A percentile compares a stretch with the other conserved stretches of the same genome.
Evolutionary conservation across 768 basidiomycete genomes (phyloP).

Genomic region (Russula abietina): DNA sequence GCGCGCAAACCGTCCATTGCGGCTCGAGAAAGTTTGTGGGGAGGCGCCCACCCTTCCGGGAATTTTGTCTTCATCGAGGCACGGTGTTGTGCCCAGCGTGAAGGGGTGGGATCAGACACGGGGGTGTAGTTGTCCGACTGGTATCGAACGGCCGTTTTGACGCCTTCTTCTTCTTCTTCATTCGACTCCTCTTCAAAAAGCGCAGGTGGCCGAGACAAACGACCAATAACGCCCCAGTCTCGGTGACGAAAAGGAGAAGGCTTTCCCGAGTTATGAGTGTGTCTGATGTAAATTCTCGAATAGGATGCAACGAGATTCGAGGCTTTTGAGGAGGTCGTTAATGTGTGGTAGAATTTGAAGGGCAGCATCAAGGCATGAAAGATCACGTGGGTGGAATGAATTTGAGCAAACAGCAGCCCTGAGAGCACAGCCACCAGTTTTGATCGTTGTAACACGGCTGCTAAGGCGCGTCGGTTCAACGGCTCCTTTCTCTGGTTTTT

Average conservation of each 20-base stretch:
- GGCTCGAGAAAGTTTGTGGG: slow-evolving; percentile 45
- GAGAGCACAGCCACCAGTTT: slow-evolving; percentile 19
- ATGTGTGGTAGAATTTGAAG: background rate
- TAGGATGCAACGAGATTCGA: background rate
- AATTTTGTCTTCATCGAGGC: slow-evolving; percentile 32
- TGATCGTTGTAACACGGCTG: background rate
- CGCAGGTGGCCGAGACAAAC: slow-evolving; percentile 11
- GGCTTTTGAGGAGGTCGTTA: background rate
- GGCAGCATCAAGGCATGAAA: background rate
- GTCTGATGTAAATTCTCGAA: background rate
- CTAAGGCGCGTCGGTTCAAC: background rate
- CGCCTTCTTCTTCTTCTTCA: background rate
- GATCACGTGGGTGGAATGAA: slow-evolving; percentile 4
- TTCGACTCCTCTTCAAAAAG: slow-evolving; percentile 1
- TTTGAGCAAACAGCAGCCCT: background rate
- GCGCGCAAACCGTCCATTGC: slow-evolving; percentile 47
- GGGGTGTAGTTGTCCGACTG: slow-evolving; percentile 22
- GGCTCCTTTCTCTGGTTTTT: background rate
- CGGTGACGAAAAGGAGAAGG: background rate
- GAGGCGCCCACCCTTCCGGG: slow-evolving; percentile 45
- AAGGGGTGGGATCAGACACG: slow-evolving; percentile 26
- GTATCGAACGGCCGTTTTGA: slow-evolving; percentile 9
- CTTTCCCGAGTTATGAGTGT: background rate
- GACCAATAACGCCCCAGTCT: slow-evolving; percentile 22
- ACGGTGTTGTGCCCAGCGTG: slow-evolving; percentile 30